Evolutionary conservation across 208 protist species (phyloP).

Genomic region (Acanthamoeba triangularis): DNA sequence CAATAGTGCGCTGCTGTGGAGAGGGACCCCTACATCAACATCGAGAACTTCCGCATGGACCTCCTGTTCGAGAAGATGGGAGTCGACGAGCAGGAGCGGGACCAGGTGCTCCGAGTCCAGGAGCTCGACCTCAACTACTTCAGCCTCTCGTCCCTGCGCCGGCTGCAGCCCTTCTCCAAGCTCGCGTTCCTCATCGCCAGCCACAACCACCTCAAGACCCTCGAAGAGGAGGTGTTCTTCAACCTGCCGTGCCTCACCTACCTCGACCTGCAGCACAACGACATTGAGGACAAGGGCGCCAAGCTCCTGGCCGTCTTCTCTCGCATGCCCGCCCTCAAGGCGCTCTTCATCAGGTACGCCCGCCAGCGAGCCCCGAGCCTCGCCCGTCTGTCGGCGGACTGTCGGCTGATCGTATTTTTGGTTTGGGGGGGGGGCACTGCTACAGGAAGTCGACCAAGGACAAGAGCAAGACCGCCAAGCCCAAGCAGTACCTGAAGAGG

Average conservation of each 20-base stretch:
- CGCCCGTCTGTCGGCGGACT: not conserved
- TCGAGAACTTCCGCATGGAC: conserved; percentile 70
- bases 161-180: conserved; percentile 24
- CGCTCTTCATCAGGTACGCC: conserved; percentile 42
- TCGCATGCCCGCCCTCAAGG: conserved; percentile 41
- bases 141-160: conserved; percentile 16
- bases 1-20: not conserved
- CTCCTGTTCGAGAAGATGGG: conserved; percentile 46
- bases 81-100: not conserved
- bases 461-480: conserved; percentile 68
- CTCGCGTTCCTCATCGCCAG: conserved; percentile 38
- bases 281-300: conserved; percentile 65
- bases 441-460: conserved; percentile 48
- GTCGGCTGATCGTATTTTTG: too few species aligned
- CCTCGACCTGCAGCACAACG: conserved; percentile 58
- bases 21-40: not conserved
- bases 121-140: conserved; percentile 20
- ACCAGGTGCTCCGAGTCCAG: not conserved
- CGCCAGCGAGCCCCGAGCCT: too few species aligned
- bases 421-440: not conserved
- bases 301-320: conserved; percentile 63
- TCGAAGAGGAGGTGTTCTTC: conserved; percentile 74
- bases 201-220: conserved; percentile 50
- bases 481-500: conserved; percentile 55
- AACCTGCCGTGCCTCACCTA: conserved; percentile 29